Conservation (phyloP, 2,329 filamentous ascomycete species). For the Fusarium sp. region DNA sequence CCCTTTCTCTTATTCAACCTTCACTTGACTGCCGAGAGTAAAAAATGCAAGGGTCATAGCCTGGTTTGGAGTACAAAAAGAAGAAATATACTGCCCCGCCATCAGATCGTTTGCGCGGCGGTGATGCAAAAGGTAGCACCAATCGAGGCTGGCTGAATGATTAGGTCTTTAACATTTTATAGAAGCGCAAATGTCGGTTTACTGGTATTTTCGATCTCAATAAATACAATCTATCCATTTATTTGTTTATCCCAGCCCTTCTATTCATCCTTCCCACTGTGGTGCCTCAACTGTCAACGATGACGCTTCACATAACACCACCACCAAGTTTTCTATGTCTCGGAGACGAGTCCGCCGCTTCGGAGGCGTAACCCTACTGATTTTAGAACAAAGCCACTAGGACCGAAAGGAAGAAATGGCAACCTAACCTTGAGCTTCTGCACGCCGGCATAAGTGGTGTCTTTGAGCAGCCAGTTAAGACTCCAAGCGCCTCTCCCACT, state of each 20-base stretch:
- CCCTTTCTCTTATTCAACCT: not conserved
- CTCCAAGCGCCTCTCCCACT: conserved; percentile 32
- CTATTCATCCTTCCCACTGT: not conserved
- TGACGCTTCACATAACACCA: conserved; percentile 25
- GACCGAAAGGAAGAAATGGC: conserved; percentile 29
- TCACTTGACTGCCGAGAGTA: conserved; percentile 17
- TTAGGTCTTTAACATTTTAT: not conserved
- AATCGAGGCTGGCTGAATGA: conserved; percentile 26
- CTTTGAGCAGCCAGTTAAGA: conserved; percentile 38
- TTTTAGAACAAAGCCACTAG: conserved; percentile 29
- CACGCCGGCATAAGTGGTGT: conserved; percentile 30
- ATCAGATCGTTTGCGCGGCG: conserved; percentile 9
- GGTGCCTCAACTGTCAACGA: conserved; percentile 1
- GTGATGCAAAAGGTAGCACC: conserved; percentile 30
- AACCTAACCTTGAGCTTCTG: conserved; percentile 35
- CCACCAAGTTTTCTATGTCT: conserved; percentile 20
- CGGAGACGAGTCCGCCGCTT: conserved; percentile 30
- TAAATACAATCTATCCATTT: not conserved
- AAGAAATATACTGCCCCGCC: conserved; percentile 28
- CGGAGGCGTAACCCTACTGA: conserved; percentile 26
- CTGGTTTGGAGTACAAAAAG: conserved; percentile 1
- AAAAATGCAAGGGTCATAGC: conserved; percentile 23
- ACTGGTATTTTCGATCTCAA: not conserved
- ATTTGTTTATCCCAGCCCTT: not conserved
- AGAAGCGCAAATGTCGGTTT: not conserved